Evolutionary conservation across 805 yeast species (phyloP).

Genomic region (Sugiyamaella americana): DNA sequence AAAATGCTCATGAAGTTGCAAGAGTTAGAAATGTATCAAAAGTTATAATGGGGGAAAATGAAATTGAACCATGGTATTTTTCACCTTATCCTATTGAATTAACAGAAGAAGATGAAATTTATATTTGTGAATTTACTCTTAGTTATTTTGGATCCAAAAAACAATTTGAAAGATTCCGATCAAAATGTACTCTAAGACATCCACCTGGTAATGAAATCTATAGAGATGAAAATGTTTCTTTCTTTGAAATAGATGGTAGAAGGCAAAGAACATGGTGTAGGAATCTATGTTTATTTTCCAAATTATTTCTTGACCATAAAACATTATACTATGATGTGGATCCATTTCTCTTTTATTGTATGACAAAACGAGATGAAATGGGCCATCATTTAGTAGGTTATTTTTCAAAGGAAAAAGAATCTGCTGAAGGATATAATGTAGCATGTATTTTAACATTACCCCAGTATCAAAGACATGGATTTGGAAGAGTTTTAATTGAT

Average conservation of each 20-base stretch:
- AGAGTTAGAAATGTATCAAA: constrained; percentile 77
- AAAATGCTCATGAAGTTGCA: constrained; percentile 77
- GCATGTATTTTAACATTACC: constrained; percentile 97
- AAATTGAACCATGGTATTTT: constrained; percentile 98
- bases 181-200: constrained; percentile 81
- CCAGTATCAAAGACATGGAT: constrained; percentile 93
- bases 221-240: constrained; percentile 85
- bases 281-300: constrained; percentile 82
- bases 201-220: constrained; percentile 99
- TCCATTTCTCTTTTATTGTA: constrained; percentile 91
- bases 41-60: constrained; percentile 80
- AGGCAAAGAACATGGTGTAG: constrained; percentile 97
- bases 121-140: constrained; percentile 85
- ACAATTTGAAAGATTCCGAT: constrained; percentile 87
- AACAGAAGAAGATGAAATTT: constrained; percentile 85
- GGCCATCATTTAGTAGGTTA: constrained; percentile 97
- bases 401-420: constrained; percentile 94
- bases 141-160: constrained; percentile 82
- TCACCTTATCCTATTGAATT: constrained; percentile 94
- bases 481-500: constrained; percentile 84
- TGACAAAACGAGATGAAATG: constrained; percentile 81
- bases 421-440: constrained; percentile 90
- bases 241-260: constrained; percentile 96
- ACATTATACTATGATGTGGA: constrained; percentile 96
- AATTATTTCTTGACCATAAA: constrained; percentile 90